Evolutionary conservation across 148 eudicot species (phyloP).

Genomic region (Euryodendron excelsum): DNA sequence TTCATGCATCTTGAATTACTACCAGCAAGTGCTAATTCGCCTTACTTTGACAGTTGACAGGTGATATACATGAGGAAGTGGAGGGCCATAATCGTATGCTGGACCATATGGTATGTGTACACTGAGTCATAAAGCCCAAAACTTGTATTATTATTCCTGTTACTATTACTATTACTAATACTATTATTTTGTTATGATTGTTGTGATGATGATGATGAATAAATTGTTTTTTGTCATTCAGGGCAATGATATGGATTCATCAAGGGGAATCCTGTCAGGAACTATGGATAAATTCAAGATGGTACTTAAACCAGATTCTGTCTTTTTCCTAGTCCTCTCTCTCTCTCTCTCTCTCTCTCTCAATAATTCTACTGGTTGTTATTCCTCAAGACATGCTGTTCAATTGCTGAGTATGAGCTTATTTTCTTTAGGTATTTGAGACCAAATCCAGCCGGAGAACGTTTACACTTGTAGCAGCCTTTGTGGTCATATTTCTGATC

Average conservation of each 20-base stretch:
- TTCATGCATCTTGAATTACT: slow-evolving; percentile 7
- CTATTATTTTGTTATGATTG: neutral
- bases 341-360: neutral
- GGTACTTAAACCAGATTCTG: slow-evolving; percentile 35
- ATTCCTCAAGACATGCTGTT: neutral
- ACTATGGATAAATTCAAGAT: slow-evolving; percentile 92
- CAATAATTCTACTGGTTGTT: neutral
- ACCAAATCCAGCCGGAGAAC: slow-evolving; percentile 88
- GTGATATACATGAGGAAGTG: slow-evolving; percentile 91
- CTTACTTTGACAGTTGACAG: slow-evolving; percentile 62
- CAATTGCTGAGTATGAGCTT: neutral
- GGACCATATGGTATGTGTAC: slow-evolving; percentile 76
- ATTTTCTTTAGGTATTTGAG: slow-evolving; percentile 63
- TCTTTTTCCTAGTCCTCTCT: neutral
- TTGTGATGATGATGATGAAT: neutral
- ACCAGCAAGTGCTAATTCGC: slow-evolving; percentile 6
- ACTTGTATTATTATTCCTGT: neutral
- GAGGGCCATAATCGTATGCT: slow-evolving; percentile 85
- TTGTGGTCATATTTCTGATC: slow-evolving; percentile 69
- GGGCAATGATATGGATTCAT: slow-evolving; percentile 95
- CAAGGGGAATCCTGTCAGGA: slow-evolving; percentile 86
- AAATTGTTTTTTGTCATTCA: slow-evolving; percentile 22
- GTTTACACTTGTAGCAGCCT: slow-evolving; percentile 77
- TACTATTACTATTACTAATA: neutral
- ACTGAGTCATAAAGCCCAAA: slow-evolving; percentile 2